These are phyloP conservation scores for Spathaspora hagerdaliae DNA, from an alignment of 805 yeast genomes.

Conservation along the genomic window DNA sequence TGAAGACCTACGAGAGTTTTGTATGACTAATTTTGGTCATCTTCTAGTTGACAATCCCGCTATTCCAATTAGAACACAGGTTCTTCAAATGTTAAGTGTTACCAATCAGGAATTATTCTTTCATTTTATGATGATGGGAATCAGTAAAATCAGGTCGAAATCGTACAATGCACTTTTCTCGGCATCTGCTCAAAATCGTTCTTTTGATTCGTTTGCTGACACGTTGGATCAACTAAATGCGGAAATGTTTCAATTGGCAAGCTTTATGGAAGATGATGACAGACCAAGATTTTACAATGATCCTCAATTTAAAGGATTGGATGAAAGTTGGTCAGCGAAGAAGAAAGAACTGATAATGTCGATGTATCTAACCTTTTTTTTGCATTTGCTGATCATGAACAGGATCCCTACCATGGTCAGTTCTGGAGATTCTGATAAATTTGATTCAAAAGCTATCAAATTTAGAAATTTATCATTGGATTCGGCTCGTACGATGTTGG, in stretches of 20 bases:
- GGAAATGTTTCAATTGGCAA: slow-evolving; percentile 24
- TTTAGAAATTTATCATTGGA: slow-evolving; percentile 29
- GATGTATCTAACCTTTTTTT: slow-evolving; percentile 27
- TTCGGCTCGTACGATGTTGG: slow-evolving; percentile 35
- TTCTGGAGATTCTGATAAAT: slow-evolving; percentile 7
- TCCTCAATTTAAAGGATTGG: slow-evolving; percentile 21
- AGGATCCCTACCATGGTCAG: slow-evolving; percentile 24
- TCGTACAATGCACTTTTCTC: slow-evolving; percentile 29
- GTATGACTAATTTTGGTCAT: neutral
- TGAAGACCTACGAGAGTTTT: slow-evolving; percentile 13
- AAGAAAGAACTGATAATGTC: slow-evolving; percentile 14
- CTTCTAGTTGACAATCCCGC: neutral
- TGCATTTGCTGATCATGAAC: slow-evolving; percentile 35
- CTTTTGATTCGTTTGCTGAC: slow-evolving; percentile 16
- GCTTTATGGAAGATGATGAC: slow-evolving; percentile 11
- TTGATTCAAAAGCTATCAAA: slow-evolving; percentile 14
- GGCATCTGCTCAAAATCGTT: slow-evolving; percentile 20
- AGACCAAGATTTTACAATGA: slow-evolving; percentile 32
- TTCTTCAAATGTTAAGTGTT: neutral
- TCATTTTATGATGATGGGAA: slow-evolving; percentile 4
- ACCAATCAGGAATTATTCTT: neutral
- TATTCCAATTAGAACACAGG: neutral
- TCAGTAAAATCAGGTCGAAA: slow-evolving; percentile 26
- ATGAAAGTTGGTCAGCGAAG: neutral
- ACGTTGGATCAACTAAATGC: slow-evolving; percentile 23